phyloP scores from a whole-genome alignment of 1,139 yeast species.

The Kodamaea ohmeri region DNA sequence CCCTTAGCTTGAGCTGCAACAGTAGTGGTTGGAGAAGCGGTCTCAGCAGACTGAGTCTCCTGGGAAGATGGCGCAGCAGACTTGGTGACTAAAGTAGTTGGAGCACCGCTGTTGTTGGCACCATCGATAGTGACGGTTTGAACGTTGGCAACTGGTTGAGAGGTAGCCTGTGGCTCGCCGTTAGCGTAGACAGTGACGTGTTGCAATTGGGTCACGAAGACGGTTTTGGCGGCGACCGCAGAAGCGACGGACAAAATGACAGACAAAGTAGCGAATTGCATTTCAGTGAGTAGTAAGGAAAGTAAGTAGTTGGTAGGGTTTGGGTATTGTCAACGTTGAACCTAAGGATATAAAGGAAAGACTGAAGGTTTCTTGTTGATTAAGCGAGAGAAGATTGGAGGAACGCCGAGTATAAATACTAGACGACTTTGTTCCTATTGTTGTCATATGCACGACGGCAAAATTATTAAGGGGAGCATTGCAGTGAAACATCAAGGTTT shows the following conservation, averaged over 20 bases:
- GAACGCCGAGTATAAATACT: neutral
- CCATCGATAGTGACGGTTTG: conserved; percentile 4
- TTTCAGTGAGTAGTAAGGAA: conserved; percentile 10
- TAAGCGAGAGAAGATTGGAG: neutral
- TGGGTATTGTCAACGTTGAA: conserved; percentile 1
- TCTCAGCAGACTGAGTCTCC: conserved; percentile 4
- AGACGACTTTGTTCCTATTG: neutral
- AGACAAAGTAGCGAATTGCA: conserved; percentile 21
- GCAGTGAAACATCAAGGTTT: neutral
- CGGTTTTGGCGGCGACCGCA: conserved; percentile 21
- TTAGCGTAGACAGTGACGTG: conserved; percentile 22
- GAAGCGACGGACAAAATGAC: conserved; percentile 17
- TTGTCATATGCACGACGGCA: no score
- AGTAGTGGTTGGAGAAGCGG: conserved; percentile 4
- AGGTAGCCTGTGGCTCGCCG: conserved; percentile 8
- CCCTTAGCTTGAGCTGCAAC: conserved; percentile 3
- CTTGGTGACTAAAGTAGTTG: conserved; percentile 13
- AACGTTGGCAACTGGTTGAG: neutral
- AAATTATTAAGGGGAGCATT: conserved; percentile 1
- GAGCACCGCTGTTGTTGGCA: conserved; percentile 7
- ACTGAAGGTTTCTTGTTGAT: conserved; percentile 8
- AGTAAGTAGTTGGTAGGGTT: conserved; percentile 7
- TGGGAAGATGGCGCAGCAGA: conserved; percentile 4
- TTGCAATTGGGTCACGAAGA: conserved; percentile 26
- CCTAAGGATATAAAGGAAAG: conserved; percentile 8